Evolutionary conservation across 148 eudicot genomes (phyloP).

Genomic region (Chenopodium formosanum): DNA sequence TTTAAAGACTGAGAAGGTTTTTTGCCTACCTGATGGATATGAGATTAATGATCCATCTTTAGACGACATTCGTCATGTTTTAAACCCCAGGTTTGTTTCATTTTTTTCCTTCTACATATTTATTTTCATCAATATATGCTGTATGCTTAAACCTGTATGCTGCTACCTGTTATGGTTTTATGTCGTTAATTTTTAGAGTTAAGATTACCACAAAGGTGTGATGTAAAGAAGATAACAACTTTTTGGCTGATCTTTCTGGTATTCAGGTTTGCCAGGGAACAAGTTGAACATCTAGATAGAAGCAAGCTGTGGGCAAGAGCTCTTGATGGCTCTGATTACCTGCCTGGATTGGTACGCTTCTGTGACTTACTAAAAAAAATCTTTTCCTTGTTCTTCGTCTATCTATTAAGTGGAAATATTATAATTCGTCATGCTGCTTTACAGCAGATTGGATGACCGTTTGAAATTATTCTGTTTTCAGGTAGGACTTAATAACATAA

Average conservation of each 20-base stretch:
- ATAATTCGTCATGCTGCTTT: background rate
- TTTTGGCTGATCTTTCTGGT: slow-evolving; percentile 8
- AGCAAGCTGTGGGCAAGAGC: slow-evolving; percentile 93
- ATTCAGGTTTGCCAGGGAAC: slow-evolving; percentile 56
- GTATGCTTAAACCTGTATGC: background rate
- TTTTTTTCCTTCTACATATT: background rate
- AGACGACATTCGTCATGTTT: slow-evolving; percentile 87
- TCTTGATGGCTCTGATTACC: slow-evolving; percentile 97
- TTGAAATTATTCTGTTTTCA: slow-evolving; percentile 26
- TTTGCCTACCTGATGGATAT: slow-evolving; percentile 97
- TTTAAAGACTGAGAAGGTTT: slow-evolving; percentile 78
- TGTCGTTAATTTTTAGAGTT: background rate
- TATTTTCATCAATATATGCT: background rate
- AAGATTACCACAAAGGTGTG: background rate
- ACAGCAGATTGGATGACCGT: slow-evolving; percentile 9
- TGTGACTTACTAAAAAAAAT: background rate
- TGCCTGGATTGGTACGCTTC: slow-evolving; percentile 80
- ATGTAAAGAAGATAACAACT: background rate
- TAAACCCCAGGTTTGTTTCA: slow-evolving; percentile 74
- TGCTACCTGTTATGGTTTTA: background rate
- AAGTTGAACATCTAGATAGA: slow-evolving; percentile 70
- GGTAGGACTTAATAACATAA: slow-evolving; percentile 94
- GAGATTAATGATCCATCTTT: slow-evolving; percentile 87
- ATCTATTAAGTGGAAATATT: background rate
- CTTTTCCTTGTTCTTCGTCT: background rate